Conservation (phyloP, 495 filamentous ascomycete species). For the Usnea hakonensis region DNA sequence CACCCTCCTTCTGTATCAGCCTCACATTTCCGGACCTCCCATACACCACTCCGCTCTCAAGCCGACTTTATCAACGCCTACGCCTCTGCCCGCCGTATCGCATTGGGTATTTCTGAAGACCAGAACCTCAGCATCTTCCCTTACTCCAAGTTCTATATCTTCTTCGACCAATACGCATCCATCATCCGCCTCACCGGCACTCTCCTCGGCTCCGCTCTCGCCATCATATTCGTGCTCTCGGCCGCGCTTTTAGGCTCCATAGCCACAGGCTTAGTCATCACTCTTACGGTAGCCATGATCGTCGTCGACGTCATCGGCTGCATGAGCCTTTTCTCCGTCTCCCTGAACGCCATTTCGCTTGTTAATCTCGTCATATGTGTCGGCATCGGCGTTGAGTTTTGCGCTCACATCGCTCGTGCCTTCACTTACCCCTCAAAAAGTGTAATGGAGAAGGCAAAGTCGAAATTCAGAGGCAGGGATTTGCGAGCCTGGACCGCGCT, state of each 20-base stretch:
- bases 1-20: constrained; percentile 38
- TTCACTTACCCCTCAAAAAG: constrained; percentile 82
- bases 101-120: constrained; percentile 56
- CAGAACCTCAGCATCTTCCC: constrained; percentile 80
- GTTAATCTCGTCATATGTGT: constrained; percentile 96
- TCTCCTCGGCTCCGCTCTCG: constrained; percentile 74
- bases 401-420: constrained; percentile 90
- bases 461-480: constrained; percentile 44
- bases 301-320: constrained; percentile 90
- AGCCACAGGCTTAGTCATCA: constrained; percentile 72
- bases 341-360: constrained; percentile 92
- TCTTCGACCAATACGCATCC: constrained; percentile 91
- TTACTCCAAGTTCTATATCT: constrained; percentile 94
- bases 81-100: constrained; percentile 82
- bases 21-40: constrained; percentile 84
- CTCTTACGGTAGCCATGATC: constrained; percentile 81
- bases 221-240: constrained; percentile 71
- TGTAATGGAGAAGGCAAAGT: constrained; percentile 61
- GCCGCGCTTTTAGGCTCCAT: constrained; percentile 75
- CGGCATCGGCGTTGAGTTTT: constrained; percentile 94
- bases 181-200: constrained; percentile 73
- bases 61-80: constrained; percentile 91
- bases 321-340: constrained; percentile 83
- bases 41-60: constrained; percentile 77
- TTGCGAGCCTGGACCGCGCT: constrained; percentile 85